Base-by-base conservation (phyloP, 345 rosid genomes). In the Atalantia buxifolia region DNA sequence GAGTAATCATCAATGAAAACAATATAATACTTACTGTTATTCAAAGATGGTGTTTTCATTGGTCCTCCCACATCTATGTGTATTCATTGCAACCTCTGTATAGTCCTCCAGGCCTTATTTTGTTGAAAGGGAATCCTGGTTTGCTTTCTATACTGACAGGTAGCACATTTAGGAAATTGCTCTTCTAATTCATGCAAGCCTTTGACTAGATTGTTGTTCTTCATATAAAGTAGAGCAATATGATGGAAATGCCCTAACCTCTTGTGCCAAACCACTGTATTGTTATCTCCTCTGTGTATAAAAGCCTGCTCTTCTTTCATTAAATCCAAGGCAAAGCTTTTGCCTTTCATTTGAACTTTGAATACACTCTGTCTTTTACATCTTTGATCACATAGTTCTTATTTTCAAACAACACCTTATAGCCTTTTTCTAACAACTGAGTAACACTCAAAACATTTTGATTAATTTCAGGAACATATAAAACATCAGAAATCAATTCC, bases 161-260 rank as follows among this genome's bases (percentile, higher is more conserved):
- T 0, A 9, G 12, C 45, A 40, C 3, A 40, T 40, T 9, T 40
- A 9, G 12, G 45, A 8, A 12, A 2, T 12, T 8, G 12, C 0
- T 40, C 12, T 3, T 40, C 45, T 40, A 9, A 40, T 40, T 40
- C 12, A 40, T 3, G 45, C 45, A 40, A 40, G 10, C 12, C 12
- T 40, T 40, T 40, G 3, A 40, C 45, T 2, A 40, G 12, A 40
- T 40, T 40, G 2, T 40, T 40, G 10, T 40, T 40, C 45, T 40
- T 40, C 12, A 40, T 40, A 0, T 40, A 40, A 2, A 40, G 45
- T 40, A 42, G 48, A 10, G 24, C 22, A 1, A 1, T 5, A 75
- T 75, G 57, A 75, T 60, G 77, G 35, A 74, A 59, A 27, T 74
- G 77, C 21, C 77, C 12, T 7, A 74, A 59, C 36, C 30, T 61